phyloP scores from a whole-genome alignment of 768 basidiomycete genomes.

The Leccinellum albellum region DNA sequence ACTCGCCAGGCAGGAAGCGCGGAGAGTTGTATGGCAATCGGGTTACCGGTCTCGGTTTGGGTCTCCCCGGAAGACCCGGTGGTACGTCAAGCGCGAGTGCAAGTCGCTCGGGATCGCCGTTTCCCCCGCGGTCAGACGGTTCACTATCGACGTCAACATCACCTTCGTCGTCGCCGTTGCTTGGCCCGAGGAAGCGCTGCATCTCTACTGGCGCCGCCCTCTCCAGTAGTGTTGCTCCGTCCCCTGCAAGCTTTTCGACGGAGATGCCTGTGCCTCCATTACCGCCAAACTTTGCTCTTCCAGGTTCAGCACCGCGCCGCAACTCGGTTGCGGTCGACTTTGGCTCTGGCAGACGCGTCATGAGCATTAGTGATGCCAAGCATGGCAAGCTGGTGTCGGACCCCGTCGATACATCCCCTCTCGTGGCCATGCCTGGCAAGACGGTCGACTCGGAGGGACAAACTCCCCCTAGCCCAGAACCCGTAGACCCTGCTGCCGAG shows the following conservation, averaged over 20 bases:
- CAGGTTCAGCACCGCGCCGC: constrained; percentile 13
- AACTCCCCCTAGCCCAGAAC: background rate
- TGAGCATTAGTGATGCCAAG: constrained; percentile 14
- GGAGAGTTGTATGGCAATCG: constrained; percentile 76
- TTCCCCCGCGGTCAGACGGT: constrained; percentile 10
- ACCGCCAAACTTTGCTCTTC: constrained; percentile 15
- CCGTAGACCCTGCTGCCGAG: background rate
- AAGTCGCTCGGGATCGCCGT: constrained; percentile 17
- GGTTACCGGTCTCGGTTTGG: constrained; percentile 36
- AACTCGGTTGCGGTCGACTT: constrained; percentile 30
- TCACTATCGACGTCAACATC: constrained; percentile 4
- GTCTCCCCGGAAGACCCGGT: background rate
- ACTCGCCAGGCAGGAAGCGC: constrained; percentile 46
- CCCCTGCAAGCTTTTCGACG: constrained; percentile 1
- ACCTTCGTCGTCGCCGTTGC: background rate
- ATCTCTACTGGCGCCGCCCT: constrained; percentile 27
- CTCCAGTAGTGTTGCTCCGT: constrained; percentile 8
- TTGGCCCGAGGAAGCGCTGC: constrained; percentile 26
- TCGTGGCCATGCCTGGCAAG: background rate
- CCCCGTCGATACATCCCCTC: constrained; percentile 1
- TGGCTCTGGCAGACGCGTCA: constrained; percentile 18
- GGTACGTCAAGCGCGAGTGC: background rate
- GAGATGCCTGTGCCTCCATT: constrained; percentile 24
- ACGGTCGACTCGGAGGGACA: background rate
- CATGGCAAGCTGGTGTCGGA: background rate